Evolutionary conservation across 83 land plant genomes (phyloP).

Genomic region (Diphasiastrum complanatum): DNA sequence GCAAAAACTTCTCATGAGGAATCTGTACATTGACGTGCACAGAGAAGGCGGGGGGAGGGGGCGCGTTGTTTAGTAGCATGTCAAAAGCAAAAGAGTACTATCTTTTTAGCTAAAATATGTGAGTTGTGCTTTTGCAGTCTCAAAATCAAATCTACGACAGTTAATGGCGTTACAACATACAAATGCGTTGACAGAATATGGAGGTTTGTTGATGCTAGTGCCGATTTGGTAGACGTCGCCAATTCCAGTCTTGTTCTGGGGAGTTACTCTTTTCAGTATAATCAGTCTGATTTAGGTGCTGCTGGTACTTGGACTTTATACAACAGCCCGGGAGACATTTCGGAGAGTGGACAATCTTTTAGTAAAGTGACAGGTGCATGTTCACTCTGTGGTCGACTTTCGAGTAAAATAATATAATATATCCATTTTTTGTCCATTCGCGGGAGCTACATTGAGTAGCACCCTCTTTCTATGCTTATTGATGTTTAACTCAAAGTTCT

Average conservation of each 20-base stretch:
- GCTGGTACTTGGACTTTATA: constrained; percentile 12
- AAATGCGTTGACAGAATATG: constrained; percentile 11
- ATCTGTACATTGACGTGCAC: no score
- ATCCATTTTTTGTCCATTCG: no score
- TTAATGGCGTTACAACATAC: constrained; percentile 1
- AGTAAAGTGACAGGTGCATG: constrained; percentile 23
- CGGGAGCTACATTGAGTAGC: background rate
- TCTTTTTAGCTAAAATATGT: no score
- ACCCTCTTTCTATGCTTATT: no score
- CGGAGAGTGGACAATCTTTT: constrained; percentile 7
- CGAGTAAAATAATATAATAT: background rate
- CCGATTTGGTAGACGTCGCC: constrained; percentile 1
- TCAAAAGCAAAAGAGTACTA: no score
- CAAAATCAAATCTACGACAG: constrained; percentile 9
- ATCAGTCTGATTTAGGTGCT: background rate
- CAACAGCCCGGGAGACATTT: constrained; percentile 10
- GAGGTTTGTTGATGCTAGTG: constrained; percentile 8
- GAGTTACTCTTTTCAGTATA: constrained; percentile 3
- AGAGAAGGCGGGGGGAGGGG: no score
- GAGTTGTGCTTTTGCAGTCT: no score
- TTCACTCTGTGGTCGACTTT: background rate
- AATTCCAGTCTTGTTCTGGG: background rate
- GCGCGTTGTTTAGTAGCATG: no score
- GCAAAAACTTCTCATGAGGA: no score
- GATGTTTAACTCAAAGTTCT: no score